Conservation (phyloP, 2,329 filamentous ascomycete species). For the Laburnicola sp. region DNA sequence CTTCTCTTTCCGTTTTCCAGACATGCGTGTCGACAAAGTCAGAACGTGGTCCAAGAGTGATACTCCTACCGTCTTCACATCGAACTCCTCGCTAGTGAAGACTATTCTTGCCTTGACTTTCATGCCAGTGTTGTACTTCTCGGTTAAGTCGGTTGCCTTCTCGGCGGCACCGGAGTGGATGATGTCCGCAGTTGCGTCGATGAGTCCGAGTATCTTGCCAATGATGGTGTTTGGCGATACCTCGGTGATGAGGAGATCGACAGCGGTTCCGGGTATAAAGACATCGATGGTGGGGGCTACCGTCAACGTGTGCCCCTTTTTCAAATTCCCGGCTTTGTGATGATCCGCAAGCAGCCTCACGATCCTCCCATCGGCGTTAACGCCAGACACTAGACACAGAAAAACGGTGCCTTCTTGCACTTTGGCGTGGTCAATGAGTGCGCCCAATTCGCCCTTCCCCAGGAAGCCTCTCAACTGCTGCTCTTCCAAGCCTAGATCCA, state of each 20-base stretch:
- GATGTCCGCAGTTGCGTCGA: slow-evolving; percentile 88
- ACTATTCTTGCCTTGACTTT: slow-evolving; percentile 86
- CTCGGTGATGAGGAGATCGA: slow-evolving; percentile 80
- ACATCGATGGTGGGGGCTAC: slow-evolving; percentile 85
- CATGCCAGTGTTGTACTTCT: slow-evolving; percentile 79
- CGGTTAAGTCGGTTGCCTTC: slow-evolving; percentile 69
- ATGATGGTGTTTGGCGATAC: slow-evolving; percentile 73
- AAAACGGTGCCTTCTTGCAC: slow-evolving; percentile 84
- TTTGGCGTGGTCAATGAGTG: slow-evolving; percentile 64
- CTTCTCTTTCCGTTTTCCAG: slow-evolving; percentile 45
- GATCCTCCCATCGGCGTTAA: slow-evolving; percentile 77
- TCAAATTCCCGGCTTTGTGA: slow-evolving; percentile 68
- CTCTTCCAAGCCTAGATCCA: slow-evolving; percentile 81
- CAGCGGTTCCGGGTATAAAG: slow-evolving; percentile 88
- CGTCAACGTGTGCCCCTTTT: slow-evolving; percentile 66
- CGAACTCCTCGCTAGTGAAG: slow-evolving; percentile 79
- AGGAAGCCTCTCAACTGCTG: slow-evolving; percentile 77
- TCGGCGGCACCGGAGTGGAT: slow-evolving; percentile 82
- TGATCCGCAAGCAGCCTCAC: slow-evolving; percentile 80
- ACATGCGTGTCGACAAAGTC: slow-evolving; percentile 57
- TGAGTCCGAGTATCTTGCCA: slow-evolving; percentile 88
- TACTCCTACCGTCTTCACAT: slow-evolving; percentile 81
- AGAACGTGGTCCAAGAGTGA: slow-evolving; percentile 85
- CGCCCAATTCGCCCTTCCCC: slow-evolving; percentile 77
- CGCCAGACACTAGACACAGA: slow-evolving; percentile 76